Base-by-base conservation (phyloP, 1,284 basidiomycete species). In the Wallemia ichthyophaga region DNA sequence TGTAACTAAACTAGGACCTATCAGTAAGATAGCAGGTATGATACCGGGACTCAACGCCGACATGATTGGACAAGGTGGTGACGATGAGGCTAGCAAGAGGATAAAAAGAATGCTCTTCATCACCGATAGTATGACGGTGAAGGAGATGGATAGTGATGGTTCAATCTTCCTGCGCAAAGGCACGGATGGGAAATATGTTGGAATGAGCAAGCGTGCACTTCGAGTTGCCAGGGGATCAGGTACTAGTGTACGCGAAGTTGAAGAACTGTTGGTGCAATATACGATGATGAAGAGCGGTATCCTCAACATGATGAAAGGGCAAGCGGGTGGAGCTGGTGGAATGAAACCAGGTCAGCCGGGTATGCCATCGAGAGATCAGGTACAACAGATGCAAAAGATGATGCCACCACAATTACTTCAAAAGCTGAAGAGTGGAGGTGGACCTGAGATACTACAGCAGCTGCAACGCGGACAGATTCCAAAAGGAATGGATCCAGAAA, bases 41-140 rank as follows among this genome's bases (percentile, higher is more conserved):
- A 98, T 99, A 62, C 92, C 92, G 1, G 92, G 92, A 27, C 78
- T 99, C 65, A 83, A 87, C 19, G 82, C 85, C 63, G 85, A 87
- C 48, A 74, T 98, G 68, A 76, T 96, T 60, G 80, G 83, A 66
- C 89, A 85, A 37, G 82, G 82, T 27, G 86, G 88, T 67, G 89
- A 94, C 68, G 92, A 95, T 66, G 87, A 86, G 32, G 81, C 84
- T 1, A 64, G 67, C 2, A 71, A 78, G 64, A 82, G 86, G 61
- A 83, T 99, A 80, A 96, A 96, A 72, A 81, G 89, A 62, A 91
- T 99, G 85, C 85, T 96, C 64, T 98, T 85, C 73, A 96, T 99
- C 68, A 95, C 88, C 24, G 92, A 99, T 71, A 88, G 85, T 66
- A 99, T 99, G 92, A 86, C 88, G 48, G 78, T 70, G 69, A 67